Evolutionary conservation across 2,329 filamentous ascomycete species (phyloP), one percentile per base, ranked within the genome.

Genomic region (Venturia aucupariae): DNA sequence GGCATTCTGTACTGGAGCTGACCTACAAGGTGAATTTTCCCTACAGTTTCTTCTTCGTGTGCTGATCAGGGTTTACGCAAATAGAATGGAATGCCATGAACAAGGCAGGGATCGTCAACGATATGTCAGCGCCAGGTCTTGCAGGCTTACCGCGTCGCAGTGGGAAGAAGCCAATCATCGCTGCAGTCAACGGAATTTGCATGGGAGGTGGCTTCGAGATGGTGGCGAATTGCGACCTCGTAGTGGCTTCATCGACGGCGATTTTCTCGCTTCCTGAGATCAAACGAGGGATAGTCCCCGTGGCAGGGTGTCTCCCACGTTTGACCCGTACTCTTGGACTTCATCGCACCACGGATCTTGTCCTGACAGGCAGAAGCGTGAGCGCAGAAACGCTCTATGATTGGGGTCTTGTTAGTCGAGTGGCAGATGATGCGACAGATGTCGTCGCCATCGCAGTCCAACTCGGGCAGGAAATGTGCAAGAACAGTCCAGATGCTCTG

Each of bases 81-180:
- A 55, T 46, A 70, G 71, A 72, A 66, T 72, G 70, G 71, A 68
- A 72, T 57, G 61, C 66, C 27, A 67, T 68, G 67, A 69, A 69
- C 65, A 61, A 61, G 62, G 60, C 63, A 19, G 68, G 69, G 13
- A 66, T 69, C 19, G 67, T 68, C 39, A 70, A 70, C 63, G 67
- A 68, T 55, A 71, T 71, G 69, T 60, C 67, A 13, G 65, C 68
- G 30, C 74, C 74, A 1, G 82, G 82, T 0, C 80, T 82, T 65
- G 76, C 75, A 64, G 82, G 82, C 0, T 70, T 86, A 17, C 80
- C 78, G 30, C 74, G 78, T n/a, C 74, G 82, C 4, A 71, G 71
- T 6, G 82, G 83, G 1, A 83, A 82, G 72, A 83, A 83, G 68
- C 80, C 81, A 0, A 75, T 82, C 39, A 80, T 83, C 65, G 80